Evolutionary conservation across 768 basidiomycete genomes (phyloP).

Genomic region (Russula sp.): DNA sequence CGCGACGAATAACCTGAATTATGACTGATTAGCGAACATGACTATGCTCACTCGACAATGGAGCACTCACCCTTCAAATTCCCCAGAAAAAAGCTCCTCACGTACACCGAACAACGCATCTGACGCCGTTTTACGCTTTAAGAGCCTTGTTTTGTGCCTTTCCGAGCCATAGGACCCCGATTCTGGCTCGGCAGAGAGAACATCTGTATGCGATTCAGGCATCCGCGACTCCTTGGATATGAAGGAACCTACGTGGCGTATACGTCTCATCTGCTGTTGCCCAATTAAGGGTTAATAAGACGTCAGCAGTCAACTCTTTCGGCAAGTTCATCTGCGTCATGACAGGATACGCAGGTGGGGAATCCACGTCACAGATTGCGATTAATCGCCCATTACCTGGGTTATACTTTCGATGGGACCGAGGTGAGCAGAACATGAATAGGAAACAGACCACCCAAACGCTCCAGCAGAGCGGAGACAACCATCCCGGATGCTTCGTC

Average conservation of each 20-base stretch:
- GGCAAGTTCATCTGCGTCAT: slow-evolving; percentile 84
- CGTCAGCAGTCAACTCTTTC: slow-evolving; percentile 47
- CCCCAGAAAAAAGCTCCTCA: slow-evolving; percentile 80
- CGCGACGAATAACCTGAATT: slow-evolving; percentile 66
- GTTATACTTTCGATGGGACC: slow-evolving; percentile 10
- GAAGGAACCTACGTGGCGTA: slow-evolving; percentile 48
- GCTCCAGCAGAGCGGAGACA: slow-evolving; percentile 78
- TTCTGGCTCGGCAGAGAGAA: slow-evolving; percentile 57
- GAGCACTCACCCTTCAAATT: slow-evolving; percentile 75
- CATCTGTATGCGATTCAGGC: slow-evolving; percentile 41
- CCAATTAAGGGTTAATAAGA: slow-evolving; percentile 82
- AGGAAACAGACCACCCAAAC: slow-evolving; percentile 67
- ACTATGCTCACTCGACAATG: not conserved
- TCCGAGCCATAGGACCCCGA: slow-evolving; percentile 64
- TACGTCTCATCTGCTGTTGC: slow-evolving; percentile 80
- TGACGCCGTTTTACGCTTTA: slow-evolving; percentile 72
- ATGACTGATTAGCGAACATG: not conserved
- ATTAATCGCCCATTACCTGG: slow-evolving; percentile 77
- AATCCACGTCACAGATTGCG: slow-evolving; percentile 84
- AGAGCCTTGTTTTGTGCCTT: slow-evolving; percentile 63
- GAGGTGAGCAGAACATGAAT: not conserved
- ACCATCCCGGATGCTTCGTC: slow-evolving; percentile 91
- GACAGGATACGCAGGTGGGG: slow-evolving; percentile 88
- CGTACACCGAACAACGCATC: slow-evolving; percentile 60
- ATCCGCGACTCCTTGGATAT: slow-evolving; percentile 14